Conservation (phyloP, 1,284 basidiomycete genomes). For the Tilletia setariae region DNA sequence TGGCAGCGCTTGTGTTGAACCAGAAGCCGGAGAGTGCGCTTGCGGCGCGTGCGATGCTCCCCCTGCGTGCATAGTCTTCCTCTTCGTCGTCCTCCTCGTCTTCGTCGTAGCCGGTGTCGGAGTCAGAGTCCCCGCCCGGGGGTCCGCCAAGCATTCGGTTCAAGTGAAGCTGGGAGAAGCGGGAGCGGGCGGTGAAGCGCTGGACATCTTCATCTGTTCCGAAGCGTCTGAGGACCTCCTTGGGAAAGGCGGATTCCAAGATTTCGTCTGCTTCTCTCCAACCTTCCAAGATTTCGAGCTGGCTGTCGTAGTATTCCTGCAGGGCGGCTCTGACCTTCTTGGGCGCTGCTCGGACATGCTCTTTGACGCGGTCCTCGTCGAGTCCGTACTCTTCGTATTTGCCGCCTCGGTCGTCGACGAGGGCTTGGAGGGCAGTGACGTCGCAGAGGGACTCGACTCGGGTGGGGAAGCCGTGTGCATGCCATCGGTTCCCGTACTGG, state of each 20-base stretch:
- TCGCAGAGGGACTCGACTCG: slow-evolving; percentile 41
- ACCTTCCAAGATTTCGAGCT: slow-evolving; percentile 47
- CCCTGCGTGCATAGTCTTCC: slow-evolving; percentile 24
- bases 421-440: slow-evolving; percentile 39
- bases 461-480: slow-evolving; percentile 38
- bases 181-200: slow-evolving; percentile 9
- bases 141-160: not conserved
- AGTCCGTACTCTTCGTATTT: slow-evolving; percentile 42
- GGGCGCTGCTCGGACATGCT: slow-evolving; percentile 28
- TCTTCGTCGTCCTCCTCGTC: slow-evolving; percentile 37
- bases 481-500: slow-evolving; percentile 14
- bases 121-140: not conserved
- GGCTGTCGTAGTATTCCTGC: slow-evolving; percentile 41
- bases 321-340: slow-evolving; percentile 32
- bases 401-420: slow-evolving; percentile 46
- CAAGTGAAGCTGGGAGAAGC: slow-evolving; percentile 7
- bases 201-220: slow-evolving; percentile 26
- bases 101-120: slow-evolving; percentile 10
- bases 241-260: slow-evolving; percentile 49
- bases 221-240: slow-evolving; percentile 50
- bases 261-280: slow-evolving; percentile 52
- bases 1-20: slow-evolving; percentile 24
- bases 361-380: slow-evolving; percentile 33
- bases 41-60: slow-evolving; percentile 22
- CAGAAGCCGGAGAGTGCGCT: slow-evolving; percentile 33